Conservation (phyloP, 805 yeast species). For the Tetrapisispora namnaoensis region DNA sequence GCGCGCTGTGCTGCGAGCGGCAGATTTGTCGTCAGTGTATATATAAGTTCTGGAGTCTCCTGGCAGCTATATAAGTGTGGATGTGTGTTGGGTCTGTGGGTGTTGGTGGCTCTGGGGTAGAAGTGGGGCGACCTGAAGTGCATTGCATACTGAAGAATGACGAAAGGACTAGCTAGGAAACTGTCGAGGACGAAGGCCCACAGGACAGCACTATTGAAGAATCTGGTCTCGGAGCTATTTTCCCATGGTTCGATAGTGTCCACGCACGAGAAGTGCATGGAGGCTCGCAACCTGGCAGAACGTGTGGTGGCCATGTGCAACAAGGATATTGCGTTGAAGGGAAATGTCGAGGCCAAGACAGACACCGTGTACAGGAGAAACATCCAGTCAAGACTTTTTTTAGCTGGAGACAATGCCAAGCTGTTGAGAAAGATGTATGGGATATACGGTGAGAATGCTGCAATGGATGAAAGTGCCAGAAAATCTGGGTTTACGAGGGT, state of each 20-base stretch:
- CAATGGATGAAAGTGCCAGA: slow-evolving; percentile 31
- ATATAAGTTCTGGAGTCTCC: too few species aligned
- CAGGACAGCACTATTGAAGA: slow-evolving; percentile 48
- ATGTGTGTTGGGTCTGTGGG: neutral
- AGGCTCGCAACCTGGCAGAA: slow-evolving; percentile 55
- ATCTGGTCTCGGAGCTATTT: slow-evolving; percentile 55
- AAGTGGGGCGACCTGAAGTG: neutral
- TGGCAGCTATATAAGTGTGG: too few species aligned
- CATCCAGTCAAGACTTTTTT: slow-evolving; percentile 35
- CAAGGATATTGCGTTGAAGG: slow-evolving; percentile 10
- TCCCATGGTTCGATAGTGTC: slow-evolving; percentile 65
- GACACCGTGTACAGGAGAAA: slow-evolving; percentile 13
- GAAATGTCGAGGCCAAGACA: slow-evolving; percentile 7
- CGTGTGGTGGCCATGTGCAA: slow-evolving; percentile 53
- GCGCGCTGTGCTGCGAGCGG: too few species aligned
- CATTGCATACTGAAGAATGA: slow-evolving; percentile 11
- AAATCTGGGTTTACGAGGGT: slow-evolving; percentile 81
- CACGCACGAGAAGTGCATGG: slow-evolving; percentile 67
- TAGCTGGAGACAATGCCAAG: slow-evolving; percentile 36
- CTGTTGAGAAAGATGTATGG: slow-evolving; percentile 56
- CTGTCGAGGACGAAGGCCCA: slow-evolving; percentile 38
- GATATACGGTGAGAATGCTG: slow-evolving; percentile 56
- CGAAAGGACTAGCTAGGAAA: slow-evolving; percentile 25
- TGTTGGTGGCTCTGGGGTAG: neutral
- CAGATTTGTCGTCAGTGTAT: too few species aligned